A percentile compares a stretch with the other conserved stretches of the same genome.
Conservation (phyloP, 2,329 filamentous ascomycete species). For the Claviceps spartinae region DNA sequence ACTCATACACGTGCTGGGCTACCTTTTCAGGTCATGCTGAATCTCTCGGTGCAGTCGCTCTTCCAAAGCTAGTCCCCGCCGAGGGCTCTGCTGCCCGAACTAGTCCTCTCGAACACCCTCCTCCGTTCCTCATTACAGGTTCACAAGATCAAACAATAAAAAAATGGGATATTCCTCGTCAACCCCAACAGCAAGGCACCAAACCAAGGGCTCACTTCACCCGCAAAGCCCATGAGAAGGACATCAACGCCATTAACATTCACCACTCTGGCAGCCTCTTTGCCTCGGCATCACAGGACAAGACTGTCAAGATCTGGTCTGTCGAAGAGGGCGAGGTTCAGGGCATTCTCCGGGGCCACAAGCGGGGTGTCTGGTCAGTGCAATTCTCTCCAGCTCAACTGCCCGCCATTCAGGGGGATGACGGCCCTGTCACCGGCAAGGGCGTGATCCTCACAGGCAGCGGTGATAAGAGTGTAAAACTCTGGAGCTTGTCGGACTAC, state of each 20-base stretch:
- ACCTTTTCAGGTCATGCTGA: constrained; percentile 87
- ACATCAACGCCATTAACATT: constrained; percentile 89
- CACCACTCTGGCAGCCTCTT: constrained; percentile 66
- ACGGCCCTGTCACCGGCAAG: constrained; percentile 59
- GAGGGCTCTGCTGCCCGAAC: constrained; percentile 56
- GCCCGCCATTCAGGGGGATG: constrained; percentile 58
- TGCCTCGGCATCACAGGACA: constrained; percentile 91
- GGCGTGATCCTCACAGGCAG: constrained; percentile 81
- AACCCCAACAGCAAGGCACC: constrained; percentile 27
- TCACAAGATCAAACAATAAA: constrained; percentile 95
- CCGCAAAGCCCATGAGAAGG: constrained; percentile 93
- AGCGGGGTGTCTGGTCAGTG: constrained; percentile 90
- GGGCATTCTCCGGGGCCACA: constrained; percentile 83
- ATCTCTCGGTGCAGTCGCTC: constrained; percentile 76
- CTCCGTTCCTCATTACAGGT: constrained; percentile 74
- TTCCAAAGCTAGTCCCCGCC: constrained; percentile 58
- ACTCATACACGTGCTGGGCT: constrained; percentile 66
- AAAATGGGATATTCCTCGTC: constrained; percentile 68
- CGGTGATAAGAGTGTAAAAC: constrained; percentile 88
- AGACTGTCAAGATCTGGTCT: constrained; percentile 95
- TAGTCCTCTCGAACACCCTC: constrained; percentile 66
- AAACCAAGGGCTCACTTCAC: constrained; percentile 63
- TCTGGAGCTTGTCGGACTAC: constrained; percentile 90
- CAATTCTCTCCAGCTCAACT: constrained; percentile 73
- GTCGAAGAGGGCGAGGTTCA: constrained; percentile 78